These are phyloP conservation scores for Geotrichum citri-aurantii DNA, from an alignment of 1,139 yeast species.

Conservation along the genomic window DNA sequence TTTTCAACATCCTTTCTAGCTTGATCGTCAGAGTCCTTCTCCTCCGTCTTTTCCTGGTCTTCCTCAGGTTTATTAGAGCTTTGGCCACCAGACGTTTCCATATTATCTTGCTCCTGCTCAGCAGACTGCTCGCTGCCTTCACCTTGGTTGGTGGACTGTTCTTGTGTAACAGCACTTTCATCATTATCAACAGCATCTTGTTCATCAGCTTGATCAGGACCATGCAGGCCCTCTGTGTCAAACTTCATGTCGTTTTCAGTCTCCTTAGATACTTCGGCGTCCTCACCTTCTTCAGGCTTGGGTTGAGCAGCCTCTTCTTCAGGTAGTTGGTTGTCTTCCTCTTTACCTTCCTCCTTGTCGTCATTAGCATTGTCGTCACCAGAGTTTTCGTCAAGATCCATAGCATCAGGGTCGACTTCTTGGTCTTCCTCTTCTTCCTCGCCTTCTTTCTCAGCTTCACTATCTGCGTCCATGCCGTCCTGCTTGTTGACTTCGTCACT, in stretches of 20 bases:
- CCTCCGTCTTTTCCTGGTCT: constrained; percentile 21
- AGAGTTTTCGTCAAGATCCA: constrained; percentile 68
- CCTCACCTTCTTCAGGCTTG: constrained; percentile 25
- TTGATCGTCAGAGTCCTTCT: constrained; percentile 42
- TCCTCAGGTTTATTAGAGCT: constrained; percentile 24
- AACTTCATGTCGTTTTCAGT: constrained; percentile 23
- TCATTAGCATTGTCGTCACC: constrained; percentile 61
- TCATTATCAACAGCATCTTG: constrained; percentile 38
- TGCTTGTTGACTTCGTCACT: constrained; percentile 48
- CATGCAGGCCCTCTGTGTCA: constrained; percentile 35
- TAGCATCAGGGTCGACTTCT: constrained; percentile 62
- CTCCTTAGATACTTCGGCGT: constrained; percentile 30
- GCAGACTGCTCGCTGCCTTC: constrained; percentile 73
- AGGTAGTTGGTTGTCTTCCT: constrained; percentile 39
- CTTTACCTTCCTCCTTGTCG: constrained; percentile 65
- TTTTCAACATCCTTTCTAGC: constrained; percentile 73
- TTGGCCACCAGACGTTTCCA: constrained; percentile 26
- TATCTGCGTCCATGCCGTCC: constrained; percentile 30
- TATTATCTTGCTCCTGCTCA: constrained; percentile 49
- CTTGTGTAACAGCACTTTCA: constrained; percentile 52
- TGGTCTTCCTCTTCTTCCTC: constrained; percentile 63
- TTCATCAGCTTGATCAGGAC: constrained; percentile 48
- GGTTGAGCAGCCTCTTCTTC: constrained; percentile 29
- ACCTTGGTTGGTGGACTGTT: constrained; percentile 63
- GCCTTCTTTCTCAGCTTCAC: constrained; percentile 45